Evolutionary conservation across 805 yeast species (phyloP), one percentile per base, ranked within the genome.

Genomic region (Kuraishia hungarica): DNA sequence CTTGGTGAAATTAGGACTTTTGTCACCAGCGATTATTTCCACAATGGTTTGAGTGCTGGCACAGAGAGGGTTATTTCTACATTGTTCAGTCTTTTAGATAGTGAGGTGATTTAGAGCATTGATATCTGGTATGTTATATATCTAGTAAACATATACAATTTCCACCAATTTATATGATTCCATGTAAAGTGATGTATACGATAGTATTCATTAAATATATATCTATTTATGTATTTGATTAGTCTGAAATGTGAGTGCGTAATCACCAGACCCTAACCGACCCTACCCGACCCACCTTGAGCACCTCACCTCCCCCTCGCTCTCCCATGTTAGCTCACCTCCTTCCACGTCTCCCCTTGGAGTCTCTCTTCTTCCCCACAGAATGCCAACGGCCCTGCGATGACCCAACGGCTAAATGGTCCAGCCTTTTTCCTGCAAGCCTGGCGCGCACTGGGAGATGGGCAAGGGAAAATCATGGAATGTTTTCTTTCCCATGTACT

Each of bases 21-120:
- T 55, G 67, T 77, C n/a, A 75, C 81, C 39, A 77, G 75, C 59
- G 81, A 78, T 54, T 72, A 63, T 55, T 79, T 80, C 64, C 84
- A 80, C 60, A 74, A 77, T 58, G 85, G 85, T 0, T 59, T 78
- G 17, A 67, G 80, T 28, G 72, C 72, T 0, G 68, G 72, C 51
- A 69, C 80, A 1, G 70, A 67, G 4, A 67, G 60, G 24, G 73
- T 80, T 2, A 59, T 79, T 54, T 73, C 70, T 2, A 58, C 67
- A 2, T 66, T 80, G 51, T 76, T 77, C 62, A 61, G 56, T 26
- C 60, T 79, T 28, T 60, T 78, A 2, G 73, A 74, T 7, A 58
- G 64, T 13, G 83, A 76, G 26, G 64, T 72, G 21, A 76, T 74
- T 58, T 75, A 63, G 55, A 51, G 21, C 17, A 13, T 13, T 15